These are phyloP conservation scores for Viridothelium virens DNA, from an alignment of 495 filamentous ascomycete species.

Conservation along the genomic window DNA sequence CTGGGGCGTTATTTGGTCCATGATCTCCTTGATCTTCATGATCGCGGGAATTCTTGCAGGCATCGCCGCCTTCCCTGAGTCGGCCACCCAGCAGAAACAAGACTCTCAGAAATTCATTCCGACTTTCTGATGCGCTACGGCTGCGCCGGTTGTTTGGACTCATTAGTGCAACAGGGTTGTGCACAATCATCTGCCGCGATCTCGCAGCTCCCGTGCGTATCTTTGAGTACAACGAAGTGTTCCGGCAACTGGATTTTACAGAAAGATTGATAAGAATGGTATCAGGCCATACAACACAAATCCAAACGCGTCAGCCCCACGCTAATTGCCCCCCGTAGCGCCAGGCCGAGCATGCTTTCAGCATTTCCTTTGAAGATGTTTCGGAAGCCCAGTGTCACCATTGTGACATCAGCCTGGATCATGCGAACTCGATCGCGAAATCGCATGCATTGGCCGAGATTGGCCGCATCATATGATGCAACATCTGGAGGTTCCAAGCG, in stretches of 20 bases:
- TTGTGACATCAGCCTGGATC: not conserved
- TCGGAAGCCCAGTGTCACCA: not conserved
- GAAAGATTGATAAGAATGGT: not conserved
- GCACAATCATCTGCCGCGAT: not conserved
- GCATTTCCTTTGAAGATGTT: not conserved
- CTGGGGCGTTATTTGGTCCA: conserved; percentile 73
- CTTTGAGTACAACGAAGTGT: not conserved
- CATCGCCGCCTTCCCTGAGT: conserved; percentile 66
- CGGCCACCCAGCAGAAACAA: conserved; percentile 56
- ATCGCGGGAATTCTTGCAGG: conserved; percentile 61
- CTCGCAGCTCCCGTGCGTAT: not conserved
- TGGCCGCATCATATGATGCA: not conserved
- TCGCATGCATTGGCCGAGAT: not conserved
- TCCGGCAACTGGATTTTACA: not conserved
- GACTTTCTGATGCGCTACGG: conserved; percentile 26
- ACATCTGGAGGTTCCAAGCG: not conserved
- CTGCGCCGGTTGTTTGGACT: not conserved
- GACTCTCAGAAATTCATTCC: conserved; percentile 62
- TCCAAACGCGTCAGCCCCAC: not conserved
- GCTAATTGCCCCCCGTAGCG: not conserved
- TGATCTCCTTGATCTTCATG: conserved; percentile 64
- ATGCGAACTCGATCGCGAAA: not conserved
- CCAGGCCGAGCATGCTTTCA: not conserved
- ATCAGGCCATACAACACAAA: not conserved
- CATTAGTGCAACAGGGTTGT: not conserved